A percentile compares a stretch with the other conserved stretches of the same genome.
These are phyloP conservation scores for Ochromonas danica DNA, from an alignment of 108 stramenopile species.

Conservation along the genomic window DNA sequence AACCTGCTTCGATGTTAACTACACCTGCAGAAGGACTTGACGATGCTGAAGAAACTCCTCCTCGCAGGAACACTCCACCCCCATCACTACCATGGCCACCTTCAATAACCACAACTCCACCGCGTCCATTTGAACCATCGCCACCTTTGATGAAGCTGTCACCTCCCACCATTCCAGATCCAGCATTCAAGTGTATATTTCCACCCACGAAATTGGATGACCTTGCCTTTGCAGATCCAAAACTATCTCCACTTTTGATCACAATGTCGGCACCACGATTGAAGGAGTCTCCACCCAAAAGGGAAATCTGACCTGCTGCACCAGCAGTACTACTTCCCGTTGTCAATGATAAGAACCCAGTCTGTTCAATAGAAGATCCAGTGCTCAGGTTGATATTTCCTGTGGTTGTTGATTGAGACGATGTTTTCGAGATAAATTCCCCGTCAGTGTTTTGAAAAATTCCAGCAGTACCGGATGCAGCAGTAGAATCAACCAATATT, in stretches of 20 bases:
- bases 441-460: no score
- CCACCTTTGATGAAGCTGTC: slow-evolving; percentile 31
- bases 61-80: neutral
- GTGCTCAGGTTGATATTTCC: no score
- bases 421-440: no score
- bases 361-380: no score
- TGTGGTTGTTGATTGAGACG: no score
- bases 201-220: neutral
- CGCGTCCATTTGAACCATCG: neutral
- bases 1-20: slow-evolving; percentile 19
- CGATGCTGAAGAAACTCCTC: neutral
- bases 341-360: neutral
- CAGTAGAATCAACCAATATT: no score
- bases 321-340: neutral
- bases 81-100: slow-evolving; percentile 38
- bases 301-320: neutral
- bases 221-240: neutral
- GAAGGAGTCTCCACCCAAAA: neutral
- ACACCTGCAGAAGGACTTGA: slow-evolving; percentile 28
- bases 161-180: slow-evolving; percentile 27
- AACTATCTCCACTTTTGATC: neutral
- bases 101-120: no score
- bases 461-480: no score
- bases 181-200: neutral
- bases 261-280: neutral